Evolutionary conservation across 495 filamentous ascomycete species (phyloP), one percentile per base, ranked within the genome.

Genomic region (Arthonia radiata): DNA sequence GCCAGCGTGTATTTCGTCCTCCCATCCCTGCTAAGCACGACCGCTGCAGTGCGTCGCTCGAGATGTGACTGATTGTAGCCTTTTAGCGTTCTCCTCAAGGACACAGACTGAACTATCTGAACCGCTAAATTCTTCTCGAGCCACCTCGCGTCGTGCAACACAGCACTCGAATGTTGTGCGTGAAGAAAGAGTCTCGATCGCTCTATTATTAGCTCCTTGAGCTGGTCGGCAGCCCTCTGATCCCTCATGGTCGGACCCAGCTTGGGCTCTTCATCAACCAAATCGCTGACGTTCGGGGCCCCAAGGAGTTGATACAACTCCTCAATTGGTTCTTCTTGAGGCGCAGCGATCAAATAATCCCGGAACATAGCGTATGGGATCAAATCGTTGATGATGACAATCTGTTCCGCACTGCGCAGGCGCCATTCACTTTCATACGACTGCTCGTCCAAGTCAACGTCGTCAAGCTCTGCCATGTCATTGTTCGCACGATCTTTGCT

Each of bases 101-200:
- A 58, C 26, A 97, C 67, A 2, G 68, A 68, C 12, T 61, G 57
- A 8, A 91, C 81, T 23, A 67, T 57, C 31, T 70, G 54, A n/a
- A 94, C 72, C 5, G 50, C 56, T 8, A 99, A 49, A 36, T 83
- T 77, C 34, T 76, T 73, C 41, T 90, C 80, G 5, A 94, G 54
- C 86, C 86, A 99, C 37, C 64, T 69, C 8, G 62, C 59, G 43
- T 91, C 80, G 39, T 79, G 76, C 30, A 71, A 73, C 33, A 94
- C 64, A 5, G 60, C 49, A 29, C 81, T 70, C 3, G 52, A 31
- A 0, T 52, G 41, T 22, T 71, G 64, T 26, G 83, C 75, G 39
- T 92, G 67, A 25, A 94, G 46, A 46, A 92, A 94, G 9, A 99
- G 54, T 28, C 82, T 71, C 25, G 68, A 67, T 17, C 86, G 71